A percentile compares a stretch with the other conserved stretches of the same genome.
Evolutionary conservation across 208 protist genomes (phyloP).

Genomic region (Acanthamoeba culbertsoni): DNA sequence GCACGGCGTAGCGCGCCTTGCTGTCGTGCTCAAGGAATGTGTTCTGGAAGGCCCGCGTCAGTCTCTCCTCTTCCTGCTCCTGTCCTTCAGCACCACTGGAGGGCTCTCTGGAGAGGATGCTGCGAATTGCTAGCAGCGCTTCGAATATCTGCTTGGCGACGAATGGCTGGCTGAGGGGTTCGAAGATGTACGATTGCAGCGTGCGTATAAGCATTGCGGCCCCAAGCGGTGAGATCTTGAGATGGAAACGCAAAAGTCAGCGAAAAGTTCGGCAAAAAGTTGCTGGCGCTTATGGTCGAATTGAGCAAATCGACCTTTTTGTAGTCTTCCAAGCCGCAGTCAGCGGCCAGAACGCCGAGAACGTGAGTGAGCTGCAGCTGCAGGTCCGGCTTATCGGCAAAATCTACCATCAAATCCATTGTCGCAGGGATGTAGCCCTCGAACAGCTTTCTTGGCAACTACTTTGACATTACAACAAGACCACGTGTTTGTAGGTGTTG

Average conservation of each 20-base stretch:
- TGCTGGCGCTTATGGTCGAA: neutral
- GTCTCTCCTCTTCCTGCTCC: neutral
- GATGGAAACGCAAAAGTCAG: neutral
- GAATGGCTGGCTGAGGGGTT: neutral
- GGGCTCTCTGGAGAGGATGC: neutral
- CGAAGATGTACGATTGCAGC: neutral
- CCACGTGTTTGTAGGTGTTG: too few relatives aligned
- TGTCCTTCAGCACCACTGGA: neutral
- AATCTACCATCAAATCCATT: neutral
- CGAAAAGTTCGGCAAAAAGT: neutral
- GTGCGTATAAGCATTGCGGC: neutral
- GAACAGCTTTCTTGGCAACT: neutral
- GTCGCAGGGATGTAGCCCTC: neutral
- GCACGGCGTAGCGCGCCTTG: neutral
- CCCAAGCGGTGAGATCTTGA: neutral
- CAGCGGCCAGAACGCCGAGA: neutral
- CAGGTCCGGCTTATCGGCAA: neutral
- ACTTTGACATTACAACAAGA: neutral
- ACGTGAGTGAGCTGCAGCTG: neutral
- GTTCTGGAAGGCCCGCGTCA: neutral
- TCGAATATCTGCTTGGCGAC: neutral
- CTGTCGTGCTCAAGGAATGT: conserved; percentile 24
- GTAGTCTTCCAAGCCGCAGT: conserved; percentile 4
- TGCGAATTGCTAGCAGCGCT: neutral
- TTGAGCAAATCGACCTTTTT: neutral